These are phyloP conservation scores for Microcos paniculata DNA, from an alignment of 345 rosid genomes.

Conservation along the genomic window DNA sequence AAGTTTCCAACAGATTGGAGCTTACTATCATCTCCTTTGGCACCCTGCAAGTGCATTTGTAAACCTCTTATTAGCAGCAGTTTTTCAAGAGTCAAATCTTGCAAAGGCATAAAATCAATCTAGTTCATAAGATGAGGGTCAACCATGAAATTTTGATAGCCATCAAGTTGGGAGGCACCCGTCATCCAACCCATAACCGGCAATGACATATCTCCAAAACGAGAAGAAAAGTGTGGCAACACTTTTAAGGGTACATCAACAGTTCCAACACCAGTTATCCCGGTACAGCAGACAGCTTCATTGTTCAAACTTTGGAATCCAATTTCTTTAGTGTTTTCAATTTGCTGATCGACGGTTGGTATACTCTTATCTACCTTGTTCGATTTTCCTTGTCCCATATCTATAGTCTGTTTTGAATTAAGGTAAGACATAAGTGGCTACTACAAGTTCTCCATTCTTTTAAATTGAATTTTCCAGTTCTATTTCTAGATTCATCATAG, in stretches of 20 bases:
- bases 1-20: constrained; percentile 7
- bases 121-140: neutral
- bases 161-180: neutral
- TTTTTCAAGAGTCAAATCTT: neutral
- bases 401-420: constrained; percentile 2
- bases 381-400: constrained; percentile 27
- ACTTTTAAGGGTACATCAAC: neutral
- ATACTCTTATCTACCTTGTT: constrained; percentile 14
- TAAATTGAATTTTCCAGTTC: neutral
- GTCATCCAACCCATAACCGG: neutral
- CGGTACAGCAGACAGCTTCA: constrained; percentile 3
- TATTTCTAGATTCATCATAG: neutral
- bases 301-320: constrained; percentile 1
- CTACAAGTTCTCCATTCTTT: neutral
- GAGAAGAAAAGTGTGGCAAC: constrained; percentile 4
- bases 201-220: constrained; percentile 5
- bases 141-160: neutral
- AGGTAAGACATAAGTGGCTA: neutral
- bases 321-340: constrained; percentile 8
- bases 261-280: constrained; percentile 5
- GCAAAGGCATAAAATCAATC: constrained; percentile 4
- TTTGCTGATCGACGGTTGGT: neutral
- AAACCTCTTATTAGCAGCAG: neutral
- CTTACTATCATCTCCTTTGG: neutral
- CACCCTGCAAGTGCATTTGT: constrained; percentile 1